These are phyloP conservation scores for Teratosphaeriaceae sp. DNA, from an alignment of 2,329 filamentous ascomycete genomes.

Conservation along the genomic window DNA sequence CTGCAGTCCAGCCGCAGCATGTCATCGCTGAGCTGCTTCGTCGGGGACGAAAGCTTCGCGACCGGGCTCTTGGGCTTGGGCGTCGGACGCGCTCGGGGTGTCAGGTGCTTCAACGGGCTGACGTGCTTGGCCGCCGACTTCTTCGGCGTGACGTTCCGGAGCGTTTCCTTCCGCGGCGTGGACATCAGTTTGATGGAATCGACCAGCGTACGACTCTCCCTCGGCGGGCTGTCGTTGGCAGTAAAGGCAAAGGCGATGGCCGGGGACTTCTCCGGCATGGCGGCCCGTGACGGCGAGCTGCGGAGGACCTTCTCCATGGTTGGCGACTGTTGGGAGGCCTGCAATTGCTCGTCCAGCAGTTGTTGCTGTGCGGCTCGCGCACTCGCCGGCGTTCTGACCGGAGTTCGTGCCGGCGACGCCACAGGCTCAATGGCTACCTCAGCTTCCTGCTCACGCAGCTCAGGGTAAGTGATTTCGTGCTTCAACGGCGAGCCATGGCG, in stretches of 20 bases:
- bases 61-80: conserved; percentile 28
- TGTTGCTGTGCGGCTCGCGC: conserved; percentile 7
- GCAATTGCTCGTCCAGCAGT: conserved; percentile 14
- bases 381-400: conserved; percentile 15
- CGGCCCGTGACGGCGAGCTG: conserved; percentile 7
- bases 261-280: conserved; percentile 16
- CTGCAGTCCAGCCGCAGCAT: conserved; percentile 14
- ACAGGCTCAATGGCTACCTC: conserved; percentile 2
- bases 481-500: conserved; percentile 8
- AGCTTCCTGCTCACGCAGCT: conserved; percentile 17
- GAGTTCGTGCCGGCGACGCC: conserved; percentile 13
- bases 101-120: conserved; percentile 36
- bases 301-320: conserved; percentile 22
- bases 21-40: conserved; percentile 23
- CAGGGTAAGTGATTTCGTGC: conserved; percentile 16
- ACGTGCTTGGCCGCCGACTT: conserved; percentile 32
- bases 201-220: conserved; percentile 23
- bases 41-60: conserved; percentile 16
- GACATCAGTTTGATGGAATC: conserved; percentile 43
- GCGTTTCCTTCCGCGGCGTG: conserved; percentile 42
- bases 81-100: conserved; percentile 25
- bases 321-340: conserved; percentile 20
- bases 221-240: no score
- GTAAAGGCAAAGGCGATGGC: no score
- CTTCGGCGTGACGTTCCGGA: conserved; percentile 34